Evolutionary conservation across 2,329 filamentous ascomycete species (phyloP), one percentile per base, ranked within the genome.

Genomic region (Ceratocystis huliohia): DNA sequence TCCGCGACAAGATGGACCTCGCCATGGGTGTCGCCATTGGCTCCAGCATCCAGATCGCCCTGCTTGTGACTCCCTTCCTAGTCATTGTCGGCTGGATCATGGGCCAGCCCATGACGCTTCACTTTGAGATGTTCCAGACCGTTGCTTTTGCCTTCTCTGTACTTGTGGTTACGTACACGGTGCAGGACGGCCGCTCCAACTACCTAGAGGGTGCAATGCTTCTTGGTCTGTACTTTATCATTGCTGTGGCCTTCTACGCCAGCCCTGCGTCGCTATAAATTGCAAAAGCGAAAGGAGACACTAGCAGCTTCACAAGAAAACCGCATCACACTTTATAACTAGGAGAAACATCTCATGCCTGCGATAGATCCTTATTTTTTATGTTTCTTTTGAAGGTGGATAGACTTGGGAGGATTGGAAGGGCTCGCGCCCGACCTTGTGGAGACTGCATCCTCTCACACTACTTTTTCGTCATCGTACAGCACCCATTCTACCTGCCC

Each of bases 61-160:
- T 93, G 59, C 85, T 91, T 57, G 88, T 93, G 61, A 92, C 89
- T 0, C 89, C 89, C 0, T 87, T 88, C 76, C 79, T 93, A 65
- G 89, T 93, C 65, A 85, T 93, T 70, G 80, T 92, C 46, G 89
- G 88, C 68, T 93, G 89, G 89, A 85, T 88, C 70, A 84, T 89
- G 75, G 81, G 81, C 65, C 78, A 84, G 69, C 81, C 84, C 28
- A 91, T 91, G 88, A 88, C 87, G 5, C 80, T 93, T 53, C 87
- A 88, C 73, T 94, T 94, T 73, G 87, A 92, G 77, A 88, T 91
- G 62, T 96, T 95, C 75, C 90, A 95, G 81, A 95, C 90, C 0
- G 85, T 91, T 50, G 84, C 87, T 0, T 91, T 91, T 74, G 88
- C 88, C 66, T 80, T 91, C 65, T 88, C 86, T 8, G 87, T 89